Evolutionary conservation across 305 asterid species (phyloP).

Genomic region (Fraxinus latifolia): DNA sequence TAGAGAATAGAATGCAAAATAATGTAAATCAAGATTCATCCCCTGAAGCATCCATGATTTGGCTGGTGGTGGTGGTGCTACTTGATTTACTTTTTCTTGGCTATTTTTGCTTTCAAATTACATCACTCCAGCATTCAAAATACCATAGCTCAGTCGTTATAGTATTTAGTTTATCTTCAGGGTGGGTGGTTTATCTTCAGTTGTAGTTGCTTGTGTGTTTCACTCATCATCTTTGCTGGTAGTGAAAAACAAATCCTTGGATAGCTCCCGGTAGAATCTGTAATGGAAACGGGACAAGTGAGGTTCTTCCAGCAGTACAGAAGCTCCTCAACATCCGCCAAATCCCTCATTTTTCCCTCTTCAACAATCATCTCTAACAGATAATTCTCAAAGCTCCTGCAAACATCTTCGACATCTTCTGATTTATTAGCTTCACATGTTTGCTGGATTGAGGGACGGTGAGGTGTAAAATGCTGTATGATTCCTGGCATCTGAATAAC

Average conservation of each 20-base stretch:
- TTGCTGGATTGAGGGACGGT: constrained; percentile 59
- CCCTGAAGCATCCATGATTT: neutral
- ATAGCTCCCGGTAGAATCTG: constrained; percentile 53
- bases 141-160: neutral
- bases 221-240: neutral
- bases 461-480: constrained; percentile 50
- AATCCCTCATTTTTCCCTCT: constrained; percentile 54
- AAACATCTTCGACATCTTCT: constrained; percentile 51
- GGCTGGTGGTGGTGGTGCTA: neutral
- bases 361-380: constrained; percentile 64
- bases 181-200: neutral
- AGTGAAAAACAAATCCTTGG: neutral
- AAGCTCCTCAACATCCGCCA: constrained; percentile 68
- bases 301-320: constrained; percentile 60
- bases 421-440: constrained; percentile 23
- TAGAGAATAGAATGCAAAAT: neutral
- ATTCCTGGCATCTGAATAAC: constrained; percentile 36
- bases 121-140: neutral
- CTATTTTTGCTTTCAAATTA: neutral
- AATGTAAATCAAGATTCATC: neutral
- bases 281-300: constrained; percentile 51
- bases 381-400: constrained; percentile 68
- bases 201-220: neutral
- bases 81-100: neutral
- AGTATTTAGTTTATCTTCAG: neutral